These are phyloP conservation scores for Melaleuca alternifolia DNA, from an alignment of 345 rosid genomes.

Conservation along the genomic window DNA sequence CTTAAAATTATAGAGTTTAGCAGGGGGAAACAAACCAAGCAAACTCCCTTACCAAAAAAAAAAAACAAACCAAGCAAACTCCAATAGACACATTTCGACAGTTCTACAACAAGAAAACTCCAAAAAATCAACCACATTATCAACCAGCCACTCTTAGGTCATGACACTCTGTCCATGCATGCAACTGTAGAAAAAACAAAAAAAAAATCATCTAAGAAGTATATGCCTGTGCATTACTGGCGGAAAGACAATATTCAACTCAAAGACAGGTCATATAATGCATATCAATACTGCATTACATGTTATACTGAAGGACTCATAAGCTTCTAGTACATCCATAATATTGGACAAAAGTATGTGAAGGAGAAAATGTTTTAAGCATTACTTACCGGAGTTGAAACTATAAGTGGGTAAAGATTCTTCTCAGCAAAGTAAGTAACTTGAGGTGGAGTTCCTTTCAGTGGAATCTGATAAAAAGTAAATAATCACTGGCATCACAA, in stretches of 20 bases:
- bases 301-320: background rate
- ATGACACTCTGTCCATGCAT: background rate
- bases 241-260: background rate
- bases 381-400: slow-evolving; percentile 76
- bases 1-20: background rate
- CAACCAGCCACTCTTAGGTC: background rate
- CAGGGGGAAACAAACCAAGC: background rate
- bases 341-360: background rate
- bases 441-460: slow-evolving; percentile 97
- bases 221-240: background rate
- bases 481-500: background rate
- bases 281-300: background rate
- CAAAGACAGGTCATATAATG: background rate
- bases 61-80: background rate
- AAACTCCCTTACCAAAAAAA: too few relatives aligned
- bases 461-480: slow-evolving; percentile 50
- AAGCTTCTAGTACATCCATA: background rate
- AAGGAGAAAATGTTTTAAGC: background rate
- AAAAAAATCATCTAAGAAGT: background rate
- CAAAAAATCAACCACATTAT: background rate
- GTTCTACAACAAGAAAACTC: background rate
- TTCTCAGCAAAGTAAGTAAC: slow-evolving; percentile 85
- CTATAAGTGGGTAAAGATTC: slow-evolving; percentile 80
- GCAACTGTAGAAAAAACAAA: background rate
- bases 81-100: background rate